Evolutionary conservation across 306 rosid species (phyloP), one percentile per base, ranked within the genome.

Genomic region (Quercus cerris): DNA sequence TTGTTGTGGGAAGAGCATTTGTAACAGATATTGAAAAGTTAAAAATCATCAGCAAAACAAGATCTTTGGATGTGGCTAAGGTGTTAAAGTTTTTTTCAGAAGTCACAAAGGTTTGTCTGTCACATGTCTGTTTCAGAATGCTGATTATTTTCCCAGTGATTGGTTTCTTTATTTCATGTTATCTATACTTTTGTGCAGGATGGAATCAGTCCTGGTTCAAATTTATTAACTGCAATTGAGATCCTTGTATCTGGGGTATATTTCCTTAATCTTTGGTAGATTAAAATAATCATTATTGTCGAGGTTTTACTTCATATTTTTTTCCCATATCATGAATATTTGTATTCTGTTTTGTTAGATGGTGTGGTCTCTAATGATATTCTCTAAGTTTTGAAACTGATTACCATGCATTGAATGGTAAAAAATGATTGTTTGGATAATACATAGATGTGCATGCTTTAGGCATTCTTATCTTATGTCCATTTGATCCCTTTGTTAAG

Each of bases 1-100:
- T 96, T 83, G 99, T 96, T 78, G 97, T 96, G 80, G 99, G 99
- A 89, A 92, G 99, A 89, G 98, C 99, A 69, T 96, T 96, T 89
- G 99, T 96, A 78, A 89, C 98, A 49, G 99, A 96, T 87, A 85
- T 96, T 78, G 98, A 96, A 79, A 93, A 93, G 89, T 85, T 96
- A 76, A 91, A 93, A 80, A 86, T 92, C 81, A 88, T 90, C 93
- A 90, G 94, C 89, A 89, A 88, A 86, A 87, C 89, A 84, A 88
- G 98, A 81, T 83, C 91, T 75, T 83, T 93, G 93, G 91, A 87
- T 86, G 92, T 86, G 82, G 87, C 78, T 81, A 85, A 93, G 85
- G 94, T 93, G 74, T 79, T 91, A 6, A 83, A 84, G 81, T 93
- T 88, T 82, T 96, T 96, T 79, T 87, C 98, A 46, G 94, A 91